Conservation (phyloP, 495 filamentous ascomycete species). For the Aspergillus olivimuriae region DNA sequence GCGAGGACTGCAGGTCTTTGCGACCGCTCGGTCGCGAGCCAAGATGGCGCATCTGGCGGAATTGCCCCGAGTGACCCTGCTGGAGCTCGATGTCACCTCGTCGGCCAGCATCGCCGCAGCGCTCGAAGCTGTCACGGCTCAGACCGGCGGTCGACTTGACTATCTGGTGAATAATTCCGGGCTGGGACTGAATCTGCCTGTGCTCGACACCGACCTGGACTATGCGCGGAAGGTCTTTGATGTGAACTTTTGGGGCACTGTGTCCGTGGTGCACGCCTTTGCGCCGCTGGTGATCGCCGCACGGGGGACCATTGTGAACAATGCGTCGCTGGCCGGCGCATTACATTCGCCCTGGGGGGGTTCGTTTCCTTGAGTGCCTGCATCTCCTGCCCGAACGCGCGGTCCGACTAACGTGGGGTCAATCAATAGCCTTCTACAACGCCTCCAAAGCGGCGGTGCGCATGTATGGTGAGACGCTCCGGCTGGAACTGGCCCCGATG, state of each 20-base stretch:
- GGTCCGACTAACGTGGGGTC: no score
- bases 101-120: slow-evolving; percentile 9
- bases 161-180: slow-evolving; percentile 66
- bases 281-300: slow-evolving; percentile 43
- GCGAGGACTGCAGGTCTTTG: slow-evolving; percentile 25
- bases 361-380: slow-evolving; percentile 15
- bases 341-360: slow-evolving; percentile 5
- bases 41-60: slow-evolving; percentile 22
- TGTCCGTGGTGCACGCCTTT: slow-evolving; percentile 51
- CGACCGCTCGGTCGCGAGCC: slow-evolving; percentile 27
- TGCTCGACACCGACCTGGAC: slow-evolving; percentile 44
- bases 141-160: slow-evolving; percentile 54
- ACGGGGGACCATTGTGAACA: slow-evolving; percentile 49
- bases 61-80: slow-evolving; percentile 5
- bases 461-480: slow-evolving; percentile 44
- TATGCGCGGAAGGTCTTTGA: slow-evolving; percentile 52
- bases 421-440: slow-evolving; percentile 38
- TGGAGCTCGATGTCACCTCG: slow-evolving; percentile 17
- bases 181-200: slow-evolving; percentile 43
- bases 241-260: slow-evolving; percentile 55
- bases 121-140: slow-evolving; percentile 44
- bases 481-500: slow-evolving; percentile 48
- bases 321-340: slow-evolving; percentile 38
- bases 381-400: slow-evolving; percentile 30
- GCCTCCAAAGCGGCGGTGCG: slow-evolving; percentile 48